A percentile compares a stretch with the other conserved stretches of the same genome.
Conservation (phyloP, 2,329 filamentous ascomycete species). For the Fusarium udum region DNA sequence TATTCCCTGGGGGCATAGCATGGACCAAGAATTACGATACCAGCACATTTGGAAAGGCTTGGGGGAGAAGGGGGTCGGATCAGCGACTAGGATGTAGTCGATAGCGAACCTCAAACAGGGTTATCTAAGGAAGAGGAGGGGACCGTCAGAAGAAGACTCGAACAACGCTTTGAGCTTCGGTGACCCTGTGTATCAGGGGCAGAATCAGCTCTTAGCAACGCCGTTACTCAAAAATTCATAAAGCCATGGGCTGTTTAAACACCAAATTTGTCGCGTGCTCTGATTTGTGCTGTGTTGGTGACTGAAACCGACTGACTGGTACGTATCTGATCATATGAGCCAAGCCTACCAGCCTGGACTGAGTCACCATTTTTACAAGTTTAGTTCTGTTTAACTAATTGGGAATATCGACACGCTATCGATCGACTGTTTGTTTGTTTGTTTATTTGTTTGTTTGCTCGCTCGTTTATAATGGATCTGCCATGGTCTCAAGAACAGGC, state of each 20-base stretch:
- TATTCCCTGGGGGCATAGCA: slow-evolving; percentile 40
- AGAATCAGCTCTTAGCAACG: slow-evolving; percentile 38
- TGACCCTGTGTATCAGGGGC: slow-evolving; percentile 34
- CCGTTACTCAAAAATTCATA: slow-evolving; percentile 38
- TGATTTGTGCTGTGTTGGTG: slow-evolving; percentile 24
- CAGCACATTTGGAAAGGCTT: slow-evolving; percentile 34
- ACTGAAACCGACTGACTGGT: slow-evolving; percentile 15
- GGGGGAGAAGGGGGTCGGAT: slow-evolving; percentile 23
- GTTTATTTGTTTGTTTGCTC: slow-evolving; percentile 21
- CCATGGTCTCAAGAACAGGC: slow-evolving; percentile 38
- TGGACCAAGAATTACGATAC: slow-evolving; percentile 41
- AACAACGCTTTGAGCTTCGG: slow-evolving; percentile 22
- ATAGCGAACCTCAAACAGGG: slow-evolving; percentile 10
- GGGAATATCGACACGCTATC: not conserved
- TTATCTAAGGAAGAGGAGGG: slow-evolving; percentile 2
- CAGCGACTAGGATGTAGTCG: slow-evolving; percentile 28
- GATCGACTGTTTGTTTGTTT: slow-evolving; percentile 34
- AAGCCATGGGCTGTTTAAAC: slow-evolving; percentile 40
- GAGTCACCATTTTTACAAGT: not conserved
- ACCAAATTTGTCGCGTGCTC: slow-evolving; percentile 28
- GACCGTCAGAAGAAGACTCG: slow-evolving; percentile 11
- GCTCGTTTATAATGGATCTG: slow-evolving; percentile 39
- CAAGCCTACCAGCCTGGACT: not conserved
- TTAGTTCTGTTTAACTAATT: slow-evolving; percentile 20
- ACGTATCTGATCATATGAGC: slow-evolving; percentile 19